These are phyloP conservation scores for Xanthoconium separans DNA, from an alignment of 1,284 basidiomycete species.

Conservation along the genomic window DNA sequence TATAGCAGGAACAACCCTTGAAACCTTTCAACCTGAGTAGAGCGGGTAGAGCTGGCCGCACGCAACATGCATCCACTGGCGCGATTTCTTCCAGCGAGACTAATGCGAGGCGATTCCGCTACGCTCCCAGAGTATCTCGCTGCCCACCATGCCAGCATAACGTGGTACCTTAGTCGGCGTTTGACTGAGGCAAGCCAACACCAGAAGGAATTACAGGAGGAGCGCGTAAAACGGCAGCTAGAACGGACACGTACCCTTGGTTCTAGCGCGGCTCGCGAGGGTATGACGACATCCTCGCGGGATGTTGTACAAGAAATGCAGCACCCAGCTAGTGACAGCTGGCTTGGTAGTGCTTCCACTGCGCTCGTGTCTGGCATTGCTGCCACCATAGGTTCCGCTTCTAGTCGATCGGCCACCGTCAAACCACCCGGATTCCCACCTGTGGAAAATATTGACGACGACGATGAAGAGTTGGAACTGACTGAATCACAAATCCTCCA, in stretches of 20 bases:
- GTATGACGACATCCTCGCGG: slow-evolving; percentile 40
- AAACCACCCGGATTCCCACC: slow-evolving; percentile 26
- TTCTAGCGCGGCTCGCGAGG: slow-evolving; percentile 63
- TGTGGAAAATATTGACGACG: slow-evolving; percentile 53
- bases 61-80: slow-evolving; percentile 60
- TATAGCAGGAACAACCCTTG: slow-evolving; percentile 3
- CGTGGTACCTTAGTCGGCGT: slow-evolving; percentile 80
- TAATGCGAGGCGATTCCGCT: slow-evolving; percentile 58
- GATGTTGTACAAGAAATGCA: slow-evolving; percentile 22
- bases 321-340: slow-evolving; percentile 41
- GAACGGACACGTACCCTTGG: slow-evolving; percentile 80
- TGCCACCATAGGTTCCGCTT: slow-evolving; percentile 57
- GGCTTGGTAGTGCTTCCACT: slow-evolving; percentile 66
- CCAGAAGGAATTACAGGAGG: slow-evolving; percentile 87
- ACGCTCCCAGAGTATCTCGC: slow-evolving; percentile 70
- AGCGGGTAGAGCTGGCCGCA: slow-evolving; percentile 62
- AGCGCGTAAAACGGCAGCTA: slow-evolving; percentile 77
- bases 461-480: slow-evolving; percentile 75
- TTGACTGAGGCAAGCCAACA: slow-evolving; percentile 75
- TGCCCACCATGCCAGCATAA: slow-evolving; percentile 81
- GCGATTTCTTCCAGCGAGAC: slow-evolving; percentile 63
- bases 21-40: slow-evolving; percentile 38
- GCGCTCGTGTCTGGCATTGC: slow-evolving; percentile 57
- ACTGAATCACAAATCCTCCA: slow-evolving; percentile 84
- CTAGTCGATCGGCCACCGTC: slow-evolving; percentile 31